phyloP scores from a whole-genome alignment of 441 rosid genomes.

The Gossypium trilobum region DNA sequence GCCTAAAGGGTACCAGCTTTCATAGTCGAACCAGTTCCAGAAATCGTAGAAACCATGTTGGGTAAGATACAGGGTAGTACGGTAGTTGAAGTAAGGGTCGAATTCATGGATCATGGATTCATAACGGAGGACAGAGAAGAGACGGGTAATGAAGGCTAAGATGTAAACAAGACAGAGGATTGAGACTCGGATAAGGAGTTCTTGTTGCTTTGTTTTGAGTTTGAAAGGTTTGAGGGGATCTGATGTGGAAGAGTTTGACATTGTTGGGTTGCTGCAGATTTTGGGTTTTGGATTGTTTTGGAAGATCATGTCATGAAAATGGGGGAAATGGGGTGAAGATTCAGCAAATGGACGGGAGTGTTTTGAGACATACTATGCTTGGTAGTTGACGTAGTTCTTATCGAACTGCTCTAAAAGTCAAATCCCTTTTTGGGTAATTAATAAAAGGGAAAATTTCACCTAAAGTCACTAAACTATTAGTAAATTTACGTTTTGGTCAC shows the following conservation, averaged over 20 bases:
- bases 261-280: constrained; percentile 25
- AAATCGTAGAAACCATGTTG: constrained; percentile 85
- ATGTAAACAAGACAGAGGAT: constrained; percentile 73
- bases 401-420: too few relatives aligned
- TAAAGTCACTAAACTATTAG: too few relatives aligned
- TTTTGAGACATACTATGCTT: too few relatives aligned
- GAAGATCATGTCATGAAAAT: constrained; percentile 17
- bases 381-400: too few relatives aligned
- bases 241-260: constrained; percentile 20
- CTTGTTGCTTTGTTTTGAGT: constrained; percentile 84
- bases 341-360: too few relatives aligned
- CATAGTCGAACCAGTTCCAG: constrained; percentile 98
- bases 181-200: constrained; percentile 73
- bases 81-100: constrained; percentile 92
- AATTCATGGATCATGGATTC: constrained; percentile 99
- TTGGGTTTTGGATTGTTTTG: constrained; percentile 18
- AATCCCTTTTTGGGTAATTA: too few relatives aligned
- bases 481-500: too few relatives aligned
- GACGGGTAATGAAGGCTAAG: constrained; percentile 71
- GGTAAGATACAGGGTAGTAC: constrained; percentile 82
- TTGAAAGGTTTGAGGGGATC: constrained; percentile 55
- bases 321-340: too few relatives aligned
- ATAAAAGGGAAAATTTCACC: too few relatives aligned
- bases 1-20: constrained; percentile 94
- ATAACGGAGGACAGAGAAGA: constrained; percentile 84